Evolutionary conservation across 139 green algal genomes (phyloP).

Genomic region (Picochlorum sp.): DNA sequence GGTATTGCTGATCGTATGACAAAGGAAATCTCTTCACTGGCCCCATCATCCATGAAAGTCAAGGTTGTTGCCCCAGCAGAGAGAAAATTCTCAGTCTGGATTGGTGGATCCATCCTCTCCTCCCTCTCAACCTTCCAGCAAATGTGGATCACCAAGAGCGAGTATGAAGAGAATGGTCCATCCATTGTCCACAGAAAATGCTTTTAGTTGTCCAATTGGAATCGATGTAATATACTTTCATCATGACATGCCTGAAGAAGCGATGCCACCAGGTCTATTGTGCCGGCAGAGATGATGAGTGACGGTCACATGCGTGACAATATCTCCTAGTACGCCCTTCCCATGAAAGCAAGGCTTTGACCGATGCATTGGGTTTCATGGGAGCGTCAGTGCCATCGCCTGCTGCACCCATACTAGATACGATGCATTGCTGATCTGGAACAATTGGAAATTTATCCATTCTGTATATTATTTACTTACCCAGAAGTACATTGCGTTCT

Average conservation of each 20-base stretch:
- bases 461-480: no score
- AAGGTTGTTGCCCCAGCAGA: constrained; percentile 90
- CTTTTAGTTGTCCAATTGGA: constrained; percentile 60
- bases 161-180: constrained; percentile 92
- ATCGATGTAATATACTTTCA: neutral
- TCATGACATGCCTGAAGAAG: neutral
- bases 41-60: constrained; percentile 89
- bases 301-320: neutral
- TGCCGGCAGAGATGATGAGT: neutral
- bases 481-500: no score
- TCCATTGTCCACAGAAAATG: constrained; percentile 97
- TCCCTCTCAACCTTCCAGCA: constrained; percentile 95
- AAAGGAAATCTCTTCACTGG: constrained; percentile 91
- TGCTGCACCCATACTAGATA: no score
- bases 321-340: neutral
- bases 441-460: no score
- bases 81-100: constrained; percentile 96
- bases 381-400: no score
- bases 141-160: constrained; percentile 86
- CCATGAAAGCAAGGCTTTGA: neutral
- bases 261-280: neutral
- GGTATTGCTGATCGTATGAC: constrained; percentile 94
- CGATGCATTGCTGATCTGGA: no score
- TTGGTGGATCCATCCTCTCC: constrained; percentile 95
- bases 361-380: no score